These are phyloP conservation scores for Coemansia reversa DNA, from an alignment of 192 early-diverging fungal genomes.

Conservation along the genomic window DNA sequence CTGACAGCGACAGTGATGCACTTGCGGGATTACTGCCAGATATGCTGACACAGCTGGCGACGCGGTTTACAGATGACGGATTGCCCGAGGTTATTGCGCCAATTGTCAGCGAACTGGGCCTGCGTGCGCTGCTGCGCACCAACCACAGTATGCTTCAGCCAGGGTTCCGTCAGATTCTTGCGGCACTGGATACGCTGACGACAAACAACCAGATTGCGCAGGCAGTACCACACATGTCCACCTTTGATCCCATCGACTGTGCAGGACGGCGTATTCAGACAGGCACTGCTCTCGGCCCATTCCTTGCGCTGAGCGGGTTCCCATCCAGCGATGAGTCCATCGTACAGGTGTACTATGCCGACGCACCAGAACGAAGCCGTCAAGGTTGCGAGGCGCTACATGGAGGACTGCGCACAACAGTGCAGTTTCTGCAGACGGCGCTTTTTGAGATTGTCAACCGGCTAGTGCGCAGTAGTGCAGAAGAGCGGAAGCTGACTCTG, in stretches of 20 bases:
- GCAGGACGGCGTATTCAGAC: constrained; percentile 38
- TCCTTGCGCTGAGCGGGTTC: constrained; percentile 45
- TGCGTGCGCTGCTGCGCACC: constrained; percentile 22
- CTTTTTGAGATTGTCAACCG: constrained; percentile 58
- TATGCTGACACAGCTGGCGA: constrained; percentile 22
- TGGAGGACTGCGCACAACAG: constrained; percentile 59
- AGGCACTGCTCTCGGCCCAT: constrained; percentile 35
- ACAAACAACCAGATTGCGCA: constrained; percentile 19
- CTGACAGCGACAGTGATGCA: constrained; percentile 8
- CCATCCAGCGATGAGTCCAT: constrained; percentile 35
- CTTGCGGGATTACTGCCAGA: constrained; percentile 1
- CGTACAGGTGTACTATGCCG: constrained; percentile 31
- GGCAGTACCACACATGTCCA: constrained; percentile 32
- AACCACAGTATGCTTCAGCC: constrained; percentile 46
- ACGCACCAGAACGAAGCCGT: constrained; percentile 56
- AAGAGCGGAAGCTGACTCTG: constrained; percentile 60
- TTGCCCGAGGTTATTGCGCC: constrained; percentile 39
- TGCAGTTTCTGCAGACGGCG: constrained; percentile 58
- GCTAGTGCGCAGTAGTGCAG: constrained; percentile 67
- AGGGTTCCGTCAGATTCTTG: constrained; percentile 45
- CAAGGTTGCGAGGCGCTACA: constrained; percentile 59
- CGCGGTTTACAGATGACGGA: constrained; percentile 36
- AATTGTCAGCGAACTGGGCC: constrained; percentile 30
- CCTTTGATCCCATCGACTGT: constrained; percentile 38
- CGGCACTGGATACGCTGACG: constrained; percentile 32